These are phyloP conservation scores for Termitomyces sp. DNA, from an alignment of 768 basidiomycete genomes.

Conservation along the genomic window DNA sequence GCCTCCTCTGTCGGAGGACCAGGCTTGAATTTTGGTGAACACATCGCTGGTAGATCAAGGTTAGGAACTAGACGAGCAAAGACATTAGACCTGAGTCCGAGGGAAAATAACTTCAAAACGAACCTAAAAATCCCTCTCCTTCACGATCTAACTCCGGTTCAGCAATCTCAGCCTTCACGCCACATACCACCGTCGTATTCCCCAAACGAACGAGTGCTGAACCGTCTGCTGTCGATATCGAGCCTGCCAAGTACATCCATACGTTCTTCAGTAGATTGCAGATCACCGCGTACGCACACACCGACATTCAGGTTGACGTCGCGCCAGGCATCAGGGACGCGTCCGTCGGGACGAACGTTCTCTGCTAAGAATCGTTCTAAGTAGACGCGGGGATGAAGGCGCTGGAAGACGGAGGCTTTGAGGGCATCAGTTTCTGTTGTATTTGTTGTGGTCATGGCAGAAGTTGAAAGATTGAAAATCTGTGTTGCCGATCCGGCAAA, in stretches of 20 bases:
- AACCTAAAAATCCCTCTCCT: constrained; percentile 80
- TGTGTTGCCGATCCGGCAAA: constrained; percentile 1
- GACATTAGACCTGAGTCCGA: neutral
- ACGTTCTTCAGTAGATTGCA: constrained; percentile 6
- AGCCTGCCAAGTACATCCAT: constrained; percentile 49
- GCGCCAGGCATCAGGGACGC: constrained; percentile 66
- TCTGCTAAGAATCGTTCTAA: constrained; percentile 83
- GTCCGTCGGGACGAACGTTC: constrained; percentile 78
- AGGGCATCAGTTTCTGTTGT: constrained; percentile 30
- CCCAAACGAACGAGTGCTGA: constrained; percentile 90
- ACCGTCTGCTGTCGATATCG: constrained; percentile 91
- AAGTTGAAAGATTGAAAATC: neutral
- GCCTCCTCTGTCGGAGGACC: constrained; percentile 95
- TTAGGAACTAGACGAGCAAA: constrained; percentile 69
- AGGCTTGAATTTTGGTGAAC: constrained; percentile 91
- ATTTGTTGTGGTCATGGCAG: constrained; percentile 6
- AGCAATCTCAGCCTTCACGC: constrained; percentile 92
- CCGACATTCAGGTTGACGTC: constrained; percentile 78
- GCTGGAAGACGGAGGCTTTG: constrained; percentile 69
- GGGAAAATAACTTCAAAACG: constrained; percentile 14
- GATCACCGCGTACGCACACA: constrained; percentile 31
- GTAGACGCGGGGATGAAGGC: constrained; percentile 86
- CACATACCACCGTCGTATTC: constrained; percentile 93
- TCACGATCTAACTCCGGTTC: constrained; percentile 82
- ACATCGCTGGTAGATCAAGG: constrained; percentile 89